Evolutionary conservation across 2,329 filamentous ascomycete genomes (phyloP), one percentile per base, ranked within the genome.

Genomic region (Aciculosporium take): DNA sequence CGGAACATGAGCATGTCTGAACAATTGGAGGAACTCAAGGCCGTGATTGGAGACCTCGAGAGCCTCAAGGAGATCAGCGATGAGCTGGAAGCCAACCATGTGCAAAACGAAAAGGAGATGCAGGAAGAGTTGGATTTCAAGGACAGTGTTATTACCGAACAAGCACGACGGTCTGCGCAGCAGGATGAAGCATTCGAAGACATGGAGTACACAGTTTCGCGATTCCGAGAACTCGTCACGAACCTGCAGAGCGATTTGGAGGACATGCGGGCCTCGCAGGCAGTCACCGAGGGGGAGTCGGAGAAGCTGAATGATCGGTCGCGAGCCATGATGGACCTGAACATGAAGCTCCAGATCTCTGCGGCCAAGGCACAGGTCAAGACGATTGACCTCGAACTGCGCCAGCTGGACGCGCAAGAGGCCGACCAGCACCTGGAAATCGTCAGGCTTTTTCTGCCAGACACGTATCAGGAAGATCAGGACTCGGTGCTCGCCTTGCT

Each of bases 321-420:
- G 34, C 78, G 87, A 47, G 87, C 89, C 41, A 94, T 98, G 81
- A 84, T 94, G 76, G 89, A 98, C 54, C 72, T 98, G 35, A 96
- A 96, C 60, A 76, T 89, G 72, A 93, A 94, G 63, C 72, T 98
- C 33, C 89, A 94, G 55, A 75, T 84, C 42, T 93, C 87, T 10
- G 87, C 87, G 9, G 76, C 86, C 31, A 94, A 94, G 66, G 83
- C 89, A 3, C 89, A 94, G 58, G 80, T 85, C 54, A 96, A 94
- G 66, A 87, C 87, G 0, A 94, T 98, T 47, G 88, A 95, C 50
- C 70, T 95, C 24, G 88, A 96, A 58, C 67, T 96, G 43, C 76
- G 82, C 40, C 81, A 83, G 43, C 74, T 96, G 55, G 86, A 94
- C 52, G 87, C 88, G 0, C 81, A 93, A 52, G 86, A 96, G 64